Percentiles rank a stretch among this genome's conserved stretches.
Evolutionary conservation across 257 asterid species (phyloP).

Genomic region (Capsicum baccatum): DNA sequence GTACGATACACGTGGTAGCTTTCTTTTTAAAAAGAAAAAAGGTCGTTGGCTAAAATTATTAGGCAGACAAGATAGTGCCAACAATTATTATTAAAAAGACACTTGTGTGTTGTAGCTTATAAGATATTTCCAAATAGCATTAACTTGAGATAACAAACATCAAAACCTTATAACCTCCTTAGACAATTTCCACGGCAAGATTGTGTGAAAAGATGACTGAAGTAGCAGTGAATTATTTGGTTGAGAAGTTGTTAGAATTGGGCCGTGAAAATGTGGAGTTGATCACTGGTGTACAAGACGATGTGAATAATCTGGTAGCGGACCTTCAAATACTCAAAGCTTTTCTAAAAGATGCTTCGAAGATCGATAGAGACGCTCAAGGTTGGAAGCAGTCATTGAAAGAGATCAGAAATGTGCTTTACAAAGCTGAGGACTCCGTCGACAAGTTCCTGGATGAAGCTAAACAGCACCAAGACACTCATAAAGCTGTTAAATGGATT

Average conservation of each 20-base stretch:
- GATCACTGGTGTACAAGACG: background rate
- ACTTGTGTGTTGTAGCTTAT: too few relatives aligned
- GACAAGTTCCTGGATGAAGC: conserved; percentile 29
- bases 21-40: too few relatives aligned
- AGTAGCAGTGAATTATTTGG: background rate
- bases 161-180: too few relatives aligned
- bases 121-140: too few relatives aligned
- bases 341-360: background rate
- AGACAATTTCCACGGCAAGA: too few relatives aligned
- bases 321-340: background rate
- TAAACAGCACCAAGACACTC: background rate
- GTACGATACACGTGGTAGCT: too few relatives aligned
- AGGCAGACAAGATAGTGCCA: too few relatives aligned
- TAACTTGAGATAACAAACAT: too few relatives aligned
- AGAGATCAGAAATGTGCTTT: conserved; percentile 27
- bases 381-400: background rate
- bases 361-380: background rate
- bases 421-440: conserved; percentile 37
- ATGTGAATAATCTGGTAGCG: background rate
- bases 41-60: too few relatives aligned
- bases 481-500: background rate
- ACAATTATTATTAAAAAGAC: too few relatives aligned
- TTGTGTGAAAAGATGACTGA: background rate
- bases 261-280: background rate
- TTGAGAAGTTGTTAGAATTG: background rate